Evolutionary conservation across 169 alveolate species (phyloP), one percentile per base, ranked within the genome.

Genomic region (Theileria orientalis): DNA sequence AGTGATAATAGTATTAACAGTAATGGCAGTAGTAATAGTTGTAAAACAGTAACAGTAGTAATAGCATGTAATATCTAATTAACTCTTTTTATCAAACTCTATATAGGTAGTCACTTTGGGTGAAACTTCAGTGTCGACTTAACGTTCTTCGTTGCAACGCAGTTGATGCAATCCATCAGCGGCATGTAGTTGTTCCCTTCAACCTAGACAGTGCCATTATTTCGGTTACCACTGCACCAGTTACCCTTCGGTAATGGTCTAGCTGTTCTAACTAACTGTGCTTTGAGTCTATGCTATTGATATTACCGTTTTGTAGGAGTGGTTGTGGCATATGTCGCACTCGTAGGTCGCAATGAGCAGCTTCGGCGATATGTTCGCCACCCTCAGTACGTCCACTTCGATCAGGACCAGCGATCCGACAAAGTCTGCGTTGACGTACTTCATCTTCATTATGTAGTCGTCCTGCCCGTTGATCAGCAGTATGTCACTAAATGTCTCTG

Each of bases 241-340:
- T 46, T n/a, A 19, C 19, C 16, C 54, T 46, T n/a, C 6, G 25
- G 1, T 49, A 49, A 32, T 14, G 25, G 19, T 5, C 19, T 9
- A 16, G 30, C 1, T 41, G 14, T 9, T 41, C 49, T 41, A 41
- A 32, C 25, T 13, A 49, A 16, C 0, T 49, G n/a, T n/a, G n/a
- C n/a, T n/a, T n/a, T n/a, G 52, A 16, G 19, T n/a, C n/a, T n/a
- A n/a, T n/a, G n/a, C n/a, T n/a, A n/a, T n/a, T n/a, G n/a, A n/a
- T n/a, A n/a, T n/a, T 21, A 87, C 93, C 23, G 93, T 90, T 71
- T 88, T 88, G 83, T 84, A 88, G 37, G 93, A 84, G 83, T 84
- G 90, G 51, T 86, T 84, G 52, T 98, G 99, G 90, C 99, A 96
- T 30, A 93, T 93, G 86, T 96, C 99, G 87, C 99, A 97, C 37